Conservation (phyloP, 2,329 filamentous ascomycete species). For the Fusarium subglutinans region DNA sequence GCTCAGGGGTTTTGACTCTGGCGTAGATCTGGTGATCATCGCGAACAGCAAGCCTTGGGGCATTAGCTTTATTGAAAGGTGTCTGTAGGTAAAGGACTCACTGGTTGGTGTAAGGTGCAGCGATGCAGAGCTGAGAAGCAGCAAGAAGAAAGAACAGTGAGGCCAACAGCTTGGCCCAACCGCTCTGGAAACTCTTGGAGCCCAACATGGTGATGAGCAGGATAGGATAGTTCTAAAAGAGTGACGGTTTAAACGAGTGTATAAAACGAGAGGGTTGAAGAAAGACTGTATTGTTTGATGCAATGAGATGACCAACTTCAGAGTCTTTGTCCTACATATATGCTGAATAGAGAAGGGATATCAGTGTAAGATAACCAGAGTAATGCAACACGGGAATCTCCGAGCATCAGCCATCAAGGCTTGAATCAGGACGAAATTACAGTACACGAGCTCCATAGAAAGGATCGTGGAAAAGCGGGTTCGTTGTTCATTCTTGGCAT, state of each 20-base stretch:
- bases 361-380: background rate
- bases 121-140: constrained; percentile 1
- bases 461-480: background rate
- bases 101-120: background rate
- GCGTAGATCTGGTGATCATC: background rate
- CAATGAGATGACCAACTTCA: background rate
- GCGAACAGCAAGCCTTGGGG: background rate
- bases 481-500: background rate
- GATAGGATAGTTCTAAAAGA: background rate
- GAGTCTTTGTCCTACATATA: background rate
- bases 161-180: background rate
- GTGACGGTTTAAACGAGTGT: background rate
- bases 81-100: background rate
- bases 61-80: background rate
- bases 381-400: too few species aligned
- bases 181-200: background rate
- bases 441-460: constrained; percentile 5
- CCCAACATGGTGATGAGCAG: background rate
- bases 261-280: background rate
- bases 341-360: background rate
- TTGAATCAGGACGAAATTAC: background rate
- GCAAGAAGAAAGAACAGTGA: background rate
- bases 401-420: background rate
- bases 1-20: background rate
- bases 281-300: background rate